Evolutionary conservation across 768 basidiomycete species (phyloP).

Genomic region (Tylopilus intermedius): DNA sequence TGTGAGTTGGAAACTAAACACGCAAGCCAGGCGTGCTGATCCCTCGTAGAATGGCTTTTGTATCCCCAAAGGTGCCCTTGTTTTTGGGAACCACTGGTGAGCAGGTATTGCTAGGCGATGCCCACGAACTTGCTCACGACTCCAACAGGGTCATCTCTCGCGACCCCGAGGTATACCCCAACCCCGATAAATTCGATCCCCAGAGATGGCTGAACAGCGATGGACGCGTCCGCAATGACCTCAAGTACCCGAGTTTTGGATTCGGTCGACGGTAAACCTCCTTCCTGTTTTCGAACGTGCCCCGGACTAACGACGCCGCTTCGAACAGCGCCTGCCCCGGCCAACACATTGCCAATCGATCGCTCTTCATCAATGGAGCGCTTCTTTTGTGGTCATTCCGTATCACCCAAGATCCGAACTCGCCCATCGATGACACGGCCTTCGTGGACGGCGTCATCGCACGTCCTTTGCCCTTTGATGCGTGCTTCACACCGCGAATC

Average conservation of each 20-base stretch:
- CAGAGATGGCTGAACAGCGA: constrained; percentile 47
- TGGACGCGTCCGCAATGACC: constrained; percentile 44
- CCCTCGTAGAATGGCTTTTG: constrained; percentile 29
- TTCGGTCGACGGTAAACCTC: constrained; percentile 41
- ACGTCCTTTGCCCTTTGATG: constrained; percentile 60
- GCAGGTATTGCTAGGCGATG: background rate
- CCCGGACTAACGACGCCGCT: background rate
- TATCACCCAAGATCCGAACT: constrained; percentile 44
- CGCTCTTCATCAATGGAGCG: constrained; percentile 61
- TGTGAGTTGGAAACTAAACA: constrained; percentile 31
- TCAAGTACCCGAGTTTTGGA: constrained; percentile 52
- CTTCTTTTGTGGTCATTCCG: constrained; percentile 63
- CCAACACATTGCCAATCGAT: constrained; percentile 55
- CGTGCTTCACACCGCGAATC: constrained; percentile 47
- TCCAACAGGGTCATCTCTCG: constrained; percentile 46
- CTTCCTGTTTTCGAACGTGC: background rate
- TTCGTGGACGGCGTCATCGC: constrained; percentile 63
- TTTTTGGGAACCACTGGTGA: constrained; percentile 36
- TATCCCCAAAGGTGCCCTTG: constrained; percentile 34
- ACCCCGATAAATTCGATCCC: constrained; percentile 57
- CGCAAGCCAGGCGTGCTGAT: background rate
- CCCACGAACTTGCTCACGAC: background rate
- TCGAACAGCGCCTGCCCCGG: constrained; percentile 58
- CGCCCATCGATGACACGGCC: constrained; percentile 55
- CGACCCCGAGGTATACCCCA: constrained; percentile 52